These are phyloP conservation scores for Boletus pseudopeckii DNA, from an alignment of 768 basidiomycete species.

Conservation along the genomic window DNA sequence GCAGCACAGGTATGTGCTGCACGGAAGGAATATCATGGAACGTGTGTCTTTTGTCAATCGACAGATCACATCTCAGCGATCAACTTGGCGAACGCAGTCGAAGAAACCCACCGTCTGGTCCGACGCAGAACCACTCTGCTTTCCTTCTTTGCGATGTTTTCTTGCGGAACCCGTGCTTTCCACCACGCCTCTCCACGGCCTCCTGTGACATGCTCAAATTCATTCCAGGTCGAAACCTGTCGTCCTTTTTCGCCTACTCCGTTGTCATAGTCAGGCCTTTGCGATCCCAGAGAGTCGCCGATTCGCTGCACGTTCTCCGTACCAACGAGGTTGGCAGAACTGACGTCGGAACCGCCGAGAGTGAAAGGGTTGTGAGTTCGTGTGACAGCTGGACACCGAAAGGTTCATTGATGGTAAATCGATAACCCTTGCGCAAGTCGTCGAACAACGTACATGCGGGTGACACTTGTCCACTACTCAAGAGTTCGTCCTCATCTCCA, in stretches of 20 bases:
- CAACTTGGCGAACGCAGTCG: background rate
- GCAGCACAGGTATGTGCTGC: conserved; percentile 44
- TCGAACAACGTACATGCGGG: conserved; percentile 51
- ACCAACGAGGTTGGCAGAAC: conserved; percentile 24
- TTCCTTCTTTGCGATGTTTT: conserved; percentile 9
- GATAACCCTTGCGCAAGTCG: background rate
- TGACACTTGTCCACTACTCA: conserved; percentile 77
- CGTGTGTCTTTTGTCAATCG: conserved; percentile 50
- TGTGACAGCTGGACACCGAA: conserved; percentile 20
- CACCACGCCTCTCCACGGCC: conserved; percentile 17
- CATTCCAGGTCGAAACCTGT: conserved; percentile 52
- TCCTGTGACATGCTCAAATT: conserved; percentile 26
- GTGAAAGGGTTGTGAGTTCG: conserved; percentile 19
- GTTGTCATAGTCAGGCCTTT: background rate
- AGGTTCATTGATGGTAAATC: conserved; percentile 5
- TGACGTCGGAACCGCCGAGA: conserved; percentile 31
- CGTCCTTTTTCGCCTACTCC: conserved; percentile 13
- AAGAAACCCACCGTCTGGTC: conserved; percentile 18
- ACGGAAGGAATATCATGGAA: conserved; percentile 61
- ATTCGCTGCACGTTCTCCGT: conserved; percentile 16
- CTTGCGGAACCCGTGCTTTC: conserved; percentile 17
- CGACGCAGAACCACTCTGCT: conserved; percentile 24
- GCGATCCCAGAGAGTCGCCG: conserved; percentile 1
- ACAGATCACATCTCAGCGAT: background rate
- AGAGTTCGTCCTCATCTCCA: conserved; percentile 60